Base-by-base conservation (phyloP, 495 filamentous ascomycete genomes). In the Massariosphaeria phaeospora region DNA sequence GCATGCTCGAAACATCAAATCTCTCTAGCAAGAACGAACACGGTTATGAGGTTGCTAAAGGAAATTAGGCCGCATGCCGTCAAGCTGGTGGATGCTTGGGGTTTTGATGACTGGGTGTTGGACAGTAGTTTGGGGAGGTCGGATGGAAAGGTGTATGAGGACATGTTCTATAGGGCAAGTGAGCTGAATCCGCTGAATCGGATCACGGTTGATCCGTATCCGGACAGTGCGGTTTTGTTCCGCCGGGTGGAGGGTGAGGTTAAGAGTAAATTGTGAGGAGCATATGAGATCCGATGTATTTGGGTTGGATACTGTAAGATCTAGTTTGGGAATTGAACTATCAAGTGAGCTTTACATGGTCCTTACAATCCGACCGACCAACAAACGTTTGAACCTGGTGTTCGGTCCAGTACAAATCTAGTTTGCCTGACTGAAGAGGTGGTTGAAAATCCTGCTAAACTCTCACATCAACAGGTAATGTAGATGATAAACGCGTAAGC, bases 31-130 rank as follows among this genome's bases (percentile, higher is more conserved):
- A 73, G 80, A 45, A 76, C 75, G 13, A 82, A 74, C 54, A 73
- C 76, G 1, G 81, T 84, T 5, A 79, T 83, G 77, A 79, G 75
- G 55, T 69, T 86, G 23, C 70, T 86, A 4, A 76, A 83, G 50
- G 79, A 84, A 60, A 79, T 86, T 54, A 70, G 83, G 33, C 83
- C 83, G 12, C 83, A 85, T 66, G 83, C 83, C 20, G 75, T 86
- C 20, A 67, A 75, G 49, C 65, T 86, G 36, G 83, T 84, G 2
- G 83, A 86, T 67, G 72, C 78, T 1, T 86, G 83, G 83, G 72
- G 75, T 36, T 82, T 86, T 59, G 78, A 82, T 2, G 83, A 86
- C 64, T 86, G 82, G 81, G 78, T 83, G 63, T 71, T 86, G 9
- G 82, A 86, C 59, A 79, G 75, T 59, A 79, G 76, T 60, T 68